Evolutionary conservation across 192 early-diverging fungal genomes (phyloP).

Genomic region (Backusella australiensis): DNA sequence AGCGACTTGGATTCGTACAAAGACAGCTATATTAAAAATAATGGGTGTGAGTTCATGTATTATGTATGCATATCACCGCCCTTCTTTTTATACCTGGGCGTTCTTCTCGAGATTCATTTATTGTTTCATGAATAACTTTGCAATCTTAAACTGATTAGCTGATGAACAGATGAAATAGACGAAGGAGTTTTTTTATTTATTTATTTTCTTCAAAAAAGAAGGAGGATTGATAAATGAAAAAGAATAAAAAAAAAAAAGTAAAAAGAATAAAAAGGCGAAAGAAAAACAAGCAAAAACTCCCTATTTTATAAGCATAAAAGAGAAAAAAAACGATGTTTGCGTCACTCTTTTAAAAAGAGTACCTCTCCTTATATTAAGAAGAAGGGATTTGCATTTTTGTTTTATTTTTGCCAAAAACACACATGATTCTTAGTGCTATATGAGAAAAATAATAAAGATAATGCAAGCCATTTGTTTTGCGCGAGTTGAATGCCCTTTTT

Average conservation of each 20-base stretch:
- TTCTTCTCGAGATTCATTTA: slow-evolving; percentile 25
- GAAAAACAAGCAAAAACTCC: not conserved
- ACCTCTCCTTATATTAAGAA: not conserved
- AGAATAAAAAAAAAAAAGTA: not conserved
- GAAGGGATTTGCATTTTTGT: not conserved
- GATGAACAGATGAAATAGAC: not conserved
- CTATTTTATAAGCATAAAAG: not conserved
- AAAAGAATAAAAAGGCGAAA: not conserved
- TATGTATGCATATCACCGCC: not conserved
- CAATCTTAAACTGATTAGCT: slow-evolving; percentile 9
- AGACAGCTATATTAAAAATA: slow-evolving; percentile 7
- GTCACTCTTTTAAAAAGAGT: not conserved
- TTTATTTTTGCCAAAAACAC: not conserved
- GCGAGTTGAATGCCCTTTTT: slow-evolving; percentile 2
- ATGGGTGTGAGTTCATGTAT: not conserved
- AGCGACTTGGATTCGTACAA: slow-evolving; percentile 12
- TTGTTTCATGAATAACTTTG: slow-evolving; percentile 12
- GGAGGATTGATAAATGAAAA: not conserved
- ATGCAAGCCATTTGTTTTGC: not conserved
- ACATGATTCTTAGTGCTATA: not conserved
- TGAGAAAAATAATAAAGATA: not conserved
- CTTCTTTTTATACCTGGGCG: slow-evolving; percentile 11
- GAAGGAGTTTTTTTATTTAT: not conserved
- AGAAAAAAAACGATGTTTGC: not conserved
- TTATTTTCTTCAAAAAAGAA: not conserved